Evolutionary conservation across 108 stramenopile genomes (phyloP).

Genomic region (Cyclostephanos tholiformis): DNA sequence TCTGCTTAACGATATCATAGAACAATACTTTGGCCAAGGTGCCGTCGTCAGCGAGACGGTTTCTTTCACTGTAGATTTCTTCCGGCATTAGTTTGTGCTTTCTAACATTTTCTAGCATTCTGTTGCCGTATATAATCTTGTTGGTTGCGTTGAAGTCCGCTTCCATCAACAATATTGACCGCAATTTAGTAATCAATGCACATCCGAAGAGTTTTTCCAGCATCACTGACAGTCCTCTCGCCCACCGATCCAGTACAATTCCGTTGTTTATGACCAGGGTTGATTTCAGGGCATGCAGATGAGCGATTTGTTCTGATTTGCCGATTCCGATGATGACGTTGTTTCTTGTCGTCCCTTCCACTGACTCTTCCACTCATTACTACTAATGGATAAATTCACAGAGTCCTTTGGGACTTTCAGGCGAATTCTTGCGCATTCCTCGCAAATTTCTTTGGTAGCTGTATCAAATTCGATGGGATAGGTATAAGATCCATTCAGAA

Average conservation of each 20-base stretch:
- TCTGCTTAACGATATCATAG: slow-evolving; percentile 3
- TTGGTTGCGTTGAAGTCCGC: slow-evolving; percentile 25
- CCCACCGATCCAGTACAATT: background rate
- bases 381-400: background rate
- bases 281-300: slow-evolving; percentile 1
- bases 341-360: slow-evolving; percentile 1
- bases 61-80: slow-evolving; percentile 32
- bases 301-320: background rate
- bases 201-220: slow-evolving; percentile 3
- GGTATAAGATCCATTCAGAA: slow-evolving; percentile 2
- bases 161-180: slow-evolving; percentile 17
- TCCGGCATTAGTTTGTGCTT: slow-evolving; percentile 23
- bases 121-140: slow-evolving; percentile 12
- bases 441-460: slow-evolving; percentile 3
- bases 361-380: background rate
- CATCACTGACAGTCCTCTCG: background rate
- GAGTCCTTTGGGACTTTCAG: background rate
- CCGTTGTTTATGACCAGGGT: background rate
- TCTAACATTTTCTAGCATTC: slow-evolving; percentile 16
- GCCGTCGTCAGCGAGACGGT: slow-evolving; percentile 12
- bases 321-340: slow-evolving; percentile 21
- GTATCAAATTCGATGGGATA: background rate
- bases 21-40: slow-evolving; percentile 3
- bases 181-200: slow-evolving; percentile 3
- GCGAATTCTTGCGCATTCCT: slow-evolving; percentile 4